phyloP scores from a whole-genome alignment of 2,329 filamentous ascomycete species.

The Leptoxyphium fumago region DNA sequence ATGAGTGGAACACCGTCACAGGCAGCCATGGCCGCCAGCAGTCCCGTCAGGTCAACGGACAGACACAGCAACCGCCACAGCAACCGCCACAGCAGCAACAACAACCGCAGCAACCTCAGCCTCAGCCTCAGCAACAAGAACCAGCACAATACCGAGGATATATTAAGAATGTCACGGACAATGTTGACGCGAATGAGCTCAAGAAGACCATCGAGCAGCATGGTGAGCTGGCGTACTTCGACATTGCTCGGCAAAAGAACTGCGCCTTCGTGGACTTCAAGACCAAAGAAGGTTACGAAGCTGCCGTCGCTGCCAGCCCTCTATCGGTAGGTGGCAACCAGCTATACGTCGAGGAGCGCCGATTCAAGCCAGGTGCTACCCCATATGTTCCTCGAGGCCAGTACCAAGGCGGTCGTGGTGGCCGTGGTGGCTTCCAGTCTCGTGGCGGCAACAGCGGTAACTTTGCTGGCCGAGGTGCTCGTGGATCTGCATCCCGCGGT shows the following conservation, averaged over 20 bases:
- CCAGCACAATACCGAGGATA: slow-evolving; percentile 69
- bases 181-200: slow-evolving; percentile 62
- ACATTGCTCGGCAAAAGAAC: slow-evolving; percentile 59
- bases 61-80: slow-evolving; percentile 18
- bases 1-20: slow-evolving; percentile 83
- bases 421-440: slow-evolving; percentile 37
- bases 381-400: slow-evolving; percentile 24
- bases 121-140: slow-evolving; percentile 46
- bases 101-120: slow-evolving; percentile 30
- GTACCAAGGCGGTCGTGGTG: slow-evolving; percentile 24
- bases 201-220: slow-evolving; percentile 56
- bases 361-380: slow-evolving; percentile 35
- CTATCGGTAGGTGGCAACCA: slow-evolving; percentile 70
- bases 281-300: slow-evolving; percentile 64
- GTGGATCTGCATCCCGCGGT: neutral
- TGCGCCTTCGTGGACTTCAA: slow-evolving; percentile 94
- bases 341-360: slow-evolving; percentile 79
- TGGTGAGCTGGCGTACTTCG: slow-evolving; percentile 48
- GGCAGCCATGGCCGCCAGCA: slow-evolving; percentile 69
- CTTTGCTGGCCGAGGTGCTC: slow-evolving; percentile 24
- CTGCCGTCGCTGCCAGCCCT: slow-evolving; percentile 71
- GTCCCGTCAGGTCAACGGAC: slow-evolving; percentile 42
- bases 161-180: slow-evolving; percentile 89
- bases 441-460: slow-evolving; percentile 51
- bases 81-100: slow-evolving; percentile 12